Base-by-base conservation (phyloP, 371 early-diverging fungal genomes). In the Umbelopsis sp. region DNA sequence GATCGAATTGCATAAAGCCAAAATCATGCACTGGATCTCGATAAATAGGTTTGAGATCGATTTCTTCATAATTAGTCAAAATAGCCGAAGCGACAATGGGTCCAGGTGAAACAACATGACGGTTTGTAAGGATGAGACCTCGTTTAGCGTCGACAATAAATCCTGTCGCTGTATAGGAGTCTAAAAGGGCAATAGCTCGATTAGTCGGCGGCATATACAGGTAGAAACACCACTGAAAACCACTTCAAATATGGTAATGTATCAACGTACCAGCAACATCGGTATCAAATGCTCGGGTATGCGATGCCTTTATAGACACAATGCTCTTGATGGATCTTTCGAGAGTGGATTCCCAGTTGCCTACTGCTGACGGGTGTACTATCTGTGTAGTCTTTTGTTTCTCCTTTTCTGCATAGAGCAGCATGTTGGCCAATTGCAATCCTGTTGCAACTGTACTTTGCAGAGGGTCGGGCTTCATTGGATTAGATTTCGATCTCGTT, bases 11-110 rank as follows among this genome's bases (percentile, higher is more conserved):
- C 76, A 96, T 87, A 69, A 96, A 90, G 1, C 94, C 96, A 87
- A 96, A 96, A 76, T 96, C 96, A 73, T 96, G 96, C 18, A 96
- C 80, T 41, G 93, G 94, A 71, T 92, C 91, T 44, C 86, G 83
- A 71, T 94, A 96, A 24, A 94, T 82, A 3, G 94, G 89, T 62
- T 81, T 79, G 52, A 94, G 89, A 65, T 91, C 90, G 8, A 94
- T 92, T 69, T 94, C 94, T 76, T 96, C 96, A 76, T 95, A 92
- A 77, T 97, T 90, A 73, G 91, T 89, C 63, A 91, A 89, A 24
- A 95, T 80, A 2, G 93, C 90, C 71, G 87, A 90, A 0, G 93
- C 94, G 25, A 93, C 89, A 65, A 93, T 90, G 5, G 96, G 97
- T 0, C 93, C 96, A 0, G 93, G 86, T 50, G 93, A 90, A 24